Base-by-base conservation (phyloP, 306 rosid genomes). In the Medicago ruthenica region DNA sequence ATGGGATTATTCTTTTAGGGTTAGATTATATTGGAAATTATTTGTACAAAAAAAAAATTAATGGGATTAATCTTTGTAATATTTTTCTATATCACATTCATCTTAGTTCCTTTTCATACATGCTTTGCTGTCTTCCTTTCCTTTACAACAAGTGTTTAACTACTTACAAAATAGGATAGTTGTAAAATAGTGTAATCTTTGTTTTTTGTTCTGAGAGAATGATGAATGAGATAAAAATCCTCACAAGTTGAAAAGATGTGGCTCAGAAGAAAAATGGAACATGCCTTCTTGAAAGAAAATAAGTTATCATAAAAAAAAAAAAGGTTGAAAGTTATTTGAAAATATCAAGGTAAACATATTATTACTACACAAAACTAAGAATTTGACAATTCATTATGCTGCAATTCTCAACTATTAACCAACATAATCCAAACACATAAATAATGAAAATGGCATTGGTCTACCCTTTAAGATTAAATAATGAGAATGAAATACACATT, bases 121-220 rank as follows among this genome's bases (percentile, higher is more conserved):
- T 21, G 10, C 4, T 21, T 1, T 21, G 34, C 14, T 58, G 34
- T 22, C 37, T 21, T 58, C 20, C 10, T 27, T 58, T 21, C 7
- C 63, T 58, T 13, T 58, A 21, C n/a, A 58, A 58, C 63, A 58
- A 58, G 36, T 58, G 63, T 58, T 58, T 24, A 13, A 58, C n/a
- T 14, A 58, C 36, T 22, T 58, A 11, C 63, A 58, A 58, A 58
- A 58, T 11, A 10, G 63, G 8, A 21, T 24, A 58, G 63, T 21
- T 58, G 63, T 58, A 58, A 58, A 21, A 58, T 22, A 7, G 22
- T 11, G 34, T 5, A 22, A 11, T 10, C 34, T 58, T 21, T 21
- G 36, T 11, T 22, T 57, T 58, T 58, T 58, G 9, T 58, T 58
- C 6, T 1, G 5, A 10, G 34, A 24, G 9, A 11, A 58, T 54